Base-by-base conservation (phyloP, 345 rosid genomes). In the Raphanus raphanistrum region DNA sequence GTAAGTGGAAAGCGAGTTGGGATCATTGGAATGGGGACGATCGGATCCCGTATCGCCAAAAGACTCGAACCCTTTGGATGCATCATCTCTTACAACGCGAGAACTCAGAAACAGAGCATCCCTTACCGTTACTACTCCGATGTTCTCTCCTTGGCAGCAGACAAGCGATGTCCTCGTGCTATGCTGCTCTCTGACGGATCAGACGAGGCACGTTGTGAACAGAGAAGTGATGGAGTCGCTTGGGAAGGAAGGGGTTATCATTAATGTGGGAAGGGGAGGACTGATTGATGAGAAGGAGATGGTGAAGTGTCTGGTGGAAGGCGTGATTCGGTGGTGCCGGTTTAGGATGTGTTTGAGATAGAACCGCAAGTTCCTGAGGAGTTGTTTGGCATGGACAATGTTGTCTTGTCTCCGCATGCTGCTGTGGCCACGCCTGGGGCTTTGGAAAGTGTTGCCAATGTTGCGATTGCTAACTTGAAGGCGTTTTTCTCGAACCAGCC, bases 321-420 rank as follows among this genome's bases (percentile, higher is more conserved):
- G 98, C 11, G 84, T 90, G 50, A 81, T 91, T 28, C n/a, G 89
- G 89, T 25, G 96, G 96, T 65, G 92, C 90, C 0, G 96, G 94
- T 32, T 85, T 93, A 66, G 97, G 97, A 93, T 80, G 92, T 93
- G 81, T 89, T 88, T 77, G 92, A 88, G 87, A 72, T 89, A 2
- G 97, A 93, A 67, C 97, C 94, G 45, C 5, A 74, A 70, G 84
- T 90, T 48, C 90, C 94, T 0, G 48, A 79, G 43, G 88, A 87
- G 75, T 79, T 91, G 27, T 80, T 76, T 8, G 72, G 72, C 6
- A 61, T 90, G 83, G 90, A 93, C 31, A 91, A 86, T 73, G 96
- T 90, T n/a, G 94, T 90, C 13, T 72, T 91, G 79, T 90, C 96
- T 31, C 96, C 92, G 0, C 97, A 88, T 78, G 0, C 63, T 7